These are phyloP conservation scores for Pythium volutum DNA, from an alignment of 352 stramenopile genomes.

Conservation along the genomic window DNA sequence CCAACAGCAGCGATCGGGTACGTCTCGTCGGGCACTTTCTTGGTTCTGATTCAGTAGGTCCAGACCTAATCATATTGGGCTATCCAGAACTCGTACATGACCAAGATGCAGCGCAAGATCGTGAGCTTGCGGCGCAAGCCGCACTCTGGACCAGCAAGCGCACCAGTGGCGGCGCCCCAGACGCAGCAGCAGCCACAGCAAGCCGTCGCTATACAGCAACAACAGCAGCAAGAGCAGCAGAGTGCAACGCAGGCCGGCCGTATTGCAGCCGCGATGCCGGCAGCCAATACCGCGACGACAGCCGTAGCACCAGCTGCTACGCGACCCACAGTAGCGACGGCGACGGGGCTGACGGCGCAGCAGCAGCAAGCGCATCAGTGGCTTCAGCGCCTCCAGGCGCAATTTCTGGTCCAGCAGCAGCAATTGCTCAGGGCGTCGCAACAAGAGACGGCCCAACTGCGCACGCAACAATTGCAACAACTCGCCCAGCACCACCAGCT, in stretches of 20 bases:
- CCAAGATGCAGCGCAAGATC: conserved; percentile 85
- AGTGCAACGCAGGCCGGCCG: conserved; percentile 1
- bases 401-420: conserved; percentile 79
- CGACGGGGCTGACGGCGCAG: conserved; percentile 27
- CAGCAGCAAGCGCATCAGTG: conserved; percentile 78
- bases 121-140: conserved; percentile 75
- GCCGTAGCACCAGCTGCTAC: conserved; percentile 5
- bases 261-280: neutral
- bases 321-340: conserved; percentile 21
- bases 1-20: conserved; percentile 67
- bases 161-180: conserved; percentile 7
- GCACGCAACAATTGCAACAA: conserved; percentile 70
- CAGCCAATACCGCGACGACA: conserved; percentile 6
- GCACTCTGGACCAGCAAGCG: conserved; percentile 24
- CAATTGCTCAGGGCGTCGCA: conserved; percentile 70
- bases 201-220: neutral
- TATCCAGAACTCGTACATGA: conserved; percentile 68
- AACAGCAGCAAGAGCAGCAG: conserved; percentile 9
- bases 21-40: conserved; percentile 1
- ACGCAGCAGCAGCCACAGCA: conserved; percentile 3
- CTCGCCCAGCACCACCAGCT: conserved; percentile 69
- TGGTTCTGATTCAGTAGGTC: neutral
- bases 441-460: conserved; percentile 74
- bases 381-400: conserved; percentile 77
- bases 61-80: too few species aligned